Conservation (phyloP, 805 yeast species). For the Saccharomyces kudriavzevii region DNA sequence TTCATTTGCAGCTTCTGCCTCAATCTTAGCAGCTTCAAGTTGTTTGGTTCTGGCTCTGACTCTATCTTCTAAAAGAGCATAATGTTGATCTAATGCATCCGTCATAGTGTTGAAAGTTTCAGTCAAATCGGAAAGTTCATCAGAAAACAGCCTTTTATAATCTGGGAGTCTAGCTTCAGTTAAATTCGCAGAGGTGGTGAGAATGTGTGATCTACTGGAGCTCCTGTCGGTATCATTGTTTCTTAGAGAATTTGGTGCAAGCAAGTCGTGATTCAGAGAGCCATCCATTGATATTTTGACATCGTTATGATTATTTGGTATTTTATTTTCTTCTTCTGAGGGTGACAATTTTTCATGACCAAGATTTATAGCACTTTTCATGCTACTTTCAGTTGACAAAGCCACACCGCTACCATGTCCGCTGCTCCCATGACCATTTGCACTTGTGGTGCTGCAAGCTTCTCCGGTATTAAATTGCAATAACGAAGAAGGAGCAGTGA, state of each 20-base stretch:
- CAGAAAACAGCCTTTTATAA: conserved; percentile 49
- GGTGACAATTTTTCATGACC: neutral
- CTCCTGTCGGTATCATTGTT: conserved; percentile 11
- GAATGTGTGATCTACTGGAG: conserved; percentile 13
- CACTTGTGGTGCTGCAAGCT: neutral
- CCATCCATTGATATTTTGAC: conserved; percentile 5
- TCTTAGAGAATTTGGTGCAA: conserved; percentile 1
- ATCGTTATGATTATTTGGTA: neutral
- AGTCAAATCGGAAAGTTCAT: conserved; percentile 81
- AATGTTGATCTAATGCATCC: conserved; percentile 76
- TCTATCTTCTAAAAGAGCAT: conserved; percentile 76
- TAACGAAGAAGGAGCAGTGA: neutral
- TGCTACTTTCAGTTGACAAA: neutral
- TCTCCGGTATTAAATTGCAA: neutral
- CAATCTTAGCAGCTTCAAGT: conserved; percentile 76
- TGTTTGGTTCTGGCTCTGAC: conserved; percentile 81
- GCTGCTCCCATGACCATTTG: neutral
- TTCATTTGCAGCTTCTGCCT: conserved; percentile 92
- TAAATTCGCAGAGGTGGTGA: conserved; percentile 30
- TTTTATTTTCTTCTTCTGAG: neutral
- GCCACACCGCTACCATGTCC: neutral
- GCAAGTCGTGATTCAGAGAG: conserved; percentile 8
- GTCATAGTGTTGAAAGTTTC: conserved; percentile 90
- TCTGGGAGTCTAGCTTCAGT: conserved; percentile 38
- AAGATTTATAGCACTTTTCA: neutral